Evolutionary conservation across 441 rosid species (phyloP).

Genomic region (Macaranga tanarius): DNA sequence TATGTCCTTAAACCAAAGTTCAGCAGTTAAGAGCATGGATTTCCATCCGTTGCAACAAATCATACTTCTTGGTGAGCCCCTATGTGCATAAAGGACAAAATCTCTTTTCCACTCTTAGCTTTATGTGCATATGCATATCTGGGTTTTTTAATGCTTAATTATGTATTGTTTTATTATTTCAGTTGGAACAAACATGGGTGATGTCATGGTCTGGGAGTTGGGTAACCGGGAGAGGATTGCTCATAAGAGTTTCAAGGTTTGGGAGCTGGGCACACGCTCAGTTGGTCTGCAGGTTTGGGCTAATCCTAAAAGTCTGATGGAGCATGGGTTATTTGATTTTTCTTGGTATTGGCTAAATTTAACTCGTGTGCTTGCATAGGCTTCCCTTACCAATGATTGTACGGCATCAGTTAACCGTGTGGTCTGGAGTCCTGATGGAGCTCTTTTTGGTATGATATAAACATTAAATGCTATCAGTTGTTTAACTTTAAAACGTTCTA

Average conservation of each 20-base stretch:
- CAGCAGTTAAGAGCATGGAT: conserved; percentile 81
- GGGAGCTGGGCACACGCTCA: conserved; percentile 62
- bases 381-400: conserved; percentile 55
- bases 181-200: conserved; percentile 88
- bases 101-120: conserved; percentile 15
- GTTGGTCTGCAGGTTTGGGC: conserved; percentile 56
- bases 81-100: conserved; percentile 9
- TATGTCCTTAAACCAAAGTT: conserved; percentile 53
- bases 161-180: conserved; percentile 27
- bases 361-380: conserved; percentile 36
- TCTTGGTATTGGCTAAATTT: conserved; percentile 23
- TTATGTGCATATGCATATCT: not conserved
- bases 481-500: not conserved
- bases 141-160: conserved; percentile 14
- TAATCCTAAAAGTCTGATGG: conserved; percentile 15
- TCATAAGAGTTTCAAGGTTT: conserved; percentile 55
- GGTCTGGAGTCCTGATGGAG: conserved; percentile 89
- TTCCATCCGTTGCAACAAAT: conserved; percentile 72
- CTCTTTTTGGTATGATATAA: conserved; percentile 57
- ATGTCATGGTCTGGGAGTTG: conserved; percentile 70
- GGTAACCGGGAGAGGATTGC: conserved; percentile 62
- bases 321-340: conserved; percentile 20
- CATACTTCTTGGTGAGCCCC: conserved; percentile 63
- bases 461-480: conserved; percentile 5
- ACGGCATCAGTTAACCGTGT: conserved; percentile 72